These are phyloP conservation scores for Penicillium hesseltinei DNA, from an alignment of 2,329 filamentous ascomycete species.

Conservation along the genomic window DNA sequence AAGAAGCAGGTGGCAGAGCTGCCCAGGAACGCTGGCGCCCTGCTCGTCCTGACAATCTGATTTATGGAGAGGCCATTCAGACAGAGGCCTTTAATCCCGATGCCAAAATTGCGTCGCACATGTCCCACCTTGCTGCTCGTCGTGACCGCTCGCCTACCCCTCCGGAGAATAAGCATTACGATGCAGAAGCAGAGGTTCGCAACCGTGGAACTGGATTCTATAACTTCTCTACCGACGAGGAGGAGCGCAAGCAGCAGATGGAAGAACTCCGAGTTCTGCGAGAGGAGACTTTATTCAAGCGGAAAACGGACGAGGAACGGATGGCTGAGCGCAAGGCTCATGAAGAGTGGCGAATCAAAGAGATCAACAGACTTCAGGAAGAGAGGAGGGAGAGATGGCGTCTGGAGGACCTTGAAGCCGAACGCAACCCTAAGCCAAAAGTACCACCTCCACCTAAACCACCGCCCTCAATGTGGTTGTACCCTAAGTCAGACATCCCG, in stretches of 20 bases:
- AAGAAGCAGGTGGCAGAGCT: slow-evolving; percentile 19
- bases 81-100: slow-evolving; percentile 77
- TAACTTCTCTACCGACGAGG: slow-evolving; percentile 77
- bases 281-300: slow-evolving; percentile 64
- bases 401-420: background rate
- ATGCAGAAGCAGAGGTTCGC: slow-evolving; percentile 77
- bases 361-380: slow-evolving; percentile 44
- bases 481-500: background rate
- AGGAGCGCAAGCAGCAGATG: slow-evolving; percentile 70
- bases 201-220: slow-evolving; percentile 91
- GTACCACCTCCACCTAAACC: background rate
- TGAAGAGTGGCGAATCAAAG: slow-evolving; percentile 50
- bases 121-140: slow-evolving; percentile 74
- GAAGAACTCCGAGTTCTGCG: slow-evolving; percentile 65
- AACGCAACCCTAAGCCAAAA: background rate
- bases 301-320: slow-evolving; percentile 56
- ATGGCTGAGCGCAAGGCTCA: slow-evolving; percentile 59
- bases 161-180: slow-evolving; percentile 78
- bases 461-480: background rate
- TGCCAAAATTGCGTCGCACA: slow-evolving; percentile 60
- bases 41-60: slow-evolving; percentile 65
- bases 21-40: slow-evolving; percentile 37
- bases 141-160: slow-evolving; percentile 78
- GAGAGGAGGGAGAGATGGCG: slow-evolving; percentile 35
- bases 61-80: slow-evolving; percentile 85